Conservation (phyloP, 1,284 basidiomycete genomes). For the Paramarasmius palmivorus region DNA sequence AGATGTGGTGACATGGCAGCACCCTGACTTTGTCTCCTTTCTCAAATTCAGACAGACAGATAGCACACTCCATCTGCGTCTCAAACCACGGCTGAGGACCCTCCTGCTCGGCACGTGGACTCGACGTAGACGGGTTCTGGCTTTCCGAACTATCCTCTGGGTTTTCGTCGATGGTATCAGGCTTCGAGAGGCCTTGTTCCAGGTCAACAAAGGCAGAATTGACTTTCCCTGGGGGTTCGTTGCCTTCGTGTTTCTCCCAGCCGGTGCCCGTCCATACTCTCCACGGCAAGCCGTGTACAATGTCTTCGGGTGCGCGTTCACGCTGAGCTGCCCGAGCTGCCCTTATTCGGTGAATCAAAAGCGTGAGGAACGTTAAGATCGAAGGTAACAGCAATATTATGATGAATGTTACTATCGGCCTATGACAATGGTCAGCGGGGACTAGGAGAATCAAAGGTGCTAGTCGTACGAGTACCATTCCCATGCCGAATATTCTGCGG, state of each 20-base stretch:
- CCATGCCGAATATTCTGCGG: constrained; percentile 78
- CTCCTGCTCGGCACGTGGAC: constrained; percentile 22
- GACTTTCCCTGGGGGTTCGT: constrained; percentile 32
- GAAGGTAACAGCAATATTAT: constrained; percentile 82
- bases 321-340: constrained; percentile 73
- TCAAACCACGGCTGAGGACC: constrained; percentile 70
- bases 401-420: constrained; percentile 79
- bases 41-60: constrained; percentile 84
- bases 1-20: constrained; percentile 88
- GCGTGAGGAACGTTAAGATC: constrained; percentile 76
- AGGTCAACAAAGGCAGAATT: constrained; percentile 32
- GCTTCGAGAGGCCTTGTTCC: constrained; percentile 33
- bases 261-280: constrained; percentile 76
- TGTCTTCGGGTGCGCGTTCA: constrained; percentile 78
- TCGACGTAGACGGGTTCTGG: constrained; percentile 44
- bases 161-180: neutral
- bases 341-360: constrained; percentile 79
- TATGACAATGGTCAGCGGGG: constrained; percentile 28
- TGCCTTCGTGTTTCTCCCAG: constrained; percentile 72
- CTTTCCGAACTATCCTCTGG: constrained; percentile 18
- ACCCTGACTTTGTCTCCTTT: constrained; percentile 87
- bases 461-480: constrained; percentile 81
- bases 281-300: constrained; percentile 77
- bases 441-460: constrained; percentile 6
- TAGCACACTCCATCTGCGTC: constrained; percentile 80